These are phyloP conservation scores for Knoxdaviesia capensis DNA, from an alignment of 2,329 filamentous ascomycete genomes.

Conservation along the genomic window DNA sequence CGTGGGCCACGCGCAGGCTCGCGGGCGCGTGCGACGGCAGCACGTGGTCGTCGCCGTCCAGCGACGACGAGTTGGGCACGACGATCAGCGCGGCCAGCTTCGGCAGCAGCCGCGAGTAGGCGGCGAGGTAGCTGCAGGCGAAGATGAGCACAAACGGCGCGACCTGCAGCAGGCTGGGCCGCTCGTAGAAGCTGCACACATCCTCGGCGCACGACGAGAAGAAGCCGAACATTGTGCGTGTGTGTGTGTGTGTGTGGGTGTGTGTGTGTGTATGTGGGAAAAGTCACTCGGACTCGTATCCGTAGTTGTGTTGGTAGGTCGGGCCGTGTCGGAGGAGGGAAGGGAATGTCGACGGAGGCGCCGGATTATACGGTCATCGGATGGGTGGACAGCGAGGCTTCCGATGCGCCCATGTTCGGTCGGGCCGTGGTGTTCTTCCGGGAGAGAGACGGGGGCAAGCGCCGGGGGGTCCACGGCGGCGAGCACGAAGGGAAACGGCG, in stretches of 20 bases:
- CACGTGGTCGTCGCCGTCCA: slow-evolving; percentile 39
- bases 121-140: slow-evolving; percentile 30
- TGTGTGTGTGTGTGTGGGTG: not conserved
- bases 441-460: too few relatives aligned
- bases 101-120: slow-evolving; percentile 51
- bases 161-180: slow-evolving; percentile 7
- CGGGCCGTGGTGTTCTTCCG: too few relatives aligned
- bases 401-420: too few relatives aligned
- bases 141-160: slow-evolving; percentile 30
- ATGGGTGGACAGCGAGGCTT: too few relatives aligned
- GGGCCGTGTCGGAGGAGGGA: not conserved
- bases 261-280: not conserved
- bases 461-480: too few relatives aligned
- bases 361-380: too few relatives aligned
- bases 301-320: not conserved
- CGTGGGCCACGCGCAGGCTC: slow-evolving; percentile 35
- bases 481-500: too few relatives aligned
- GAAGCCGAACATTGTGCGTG: slow-evolving; percentile 17
- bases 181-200: slow-evolving; percentile 20
- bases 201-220: slow-evolving; percentile 34
- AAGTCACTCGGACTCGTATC: not conserved
- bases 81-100: slow-evolving; percentile 32
- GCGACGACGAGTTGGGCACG: slow-evolving; percentile 25
- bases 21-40: slow-evolving; percentile 42
- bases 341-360: too few relatives aligned